These are phyloP conservation scores for Theileria luwenshuni DNA, from an alignment of 169 alveolate species.

Conservation along the genomic window DNA sequence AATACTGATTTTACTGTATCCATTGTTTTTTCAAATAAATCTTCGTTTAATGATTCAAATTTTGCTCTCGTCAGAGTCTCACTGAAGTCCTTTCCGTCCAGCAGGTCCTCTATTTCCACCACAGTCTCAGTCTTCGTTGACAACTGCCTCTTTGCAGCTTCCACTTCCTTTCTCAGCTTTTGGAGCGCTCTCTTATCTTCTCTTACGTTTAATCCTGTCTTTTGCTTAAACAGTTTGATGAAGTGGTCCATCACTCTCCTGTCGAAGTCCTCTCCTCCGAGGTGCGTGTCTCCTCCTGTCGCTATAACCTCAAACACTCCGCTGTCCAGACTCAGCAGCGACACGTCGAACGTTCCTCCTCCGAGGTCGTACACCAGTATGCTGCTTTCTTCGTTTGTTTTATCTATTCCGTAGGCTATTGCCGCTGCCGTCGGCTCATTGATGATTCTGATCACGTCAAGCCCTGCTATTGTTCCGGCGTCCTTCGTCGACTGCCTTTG, in stretches of 20 bases:
- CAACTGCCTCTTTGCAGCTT: constrained; percentile 95
- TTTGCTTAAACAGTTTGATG: constrained; percentile 91
- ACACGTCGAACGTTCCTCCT: constrained; percentile 99
- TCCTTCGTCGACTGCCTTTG: constrained; percentile 99
- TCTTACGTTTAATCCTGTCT: constrained; percentile 88
- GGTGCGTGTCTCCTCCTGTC: constrained; percentile 98
- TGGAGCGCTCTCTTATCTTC: constrained; percentile 94
- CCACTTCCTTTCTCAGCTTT: constrained; percentile 96
- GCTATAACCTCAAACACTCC: constrained; percentile 98
- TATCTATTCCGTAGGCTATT: constrained; percentile 98
- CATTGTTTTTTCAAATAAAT: constrained; percentile 88
- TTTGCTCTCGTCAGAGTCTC: constrained; percentile 94
- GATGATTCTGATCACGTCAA: constrained; percentile 95
- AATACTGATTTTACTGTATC: constrained; percentile 91
- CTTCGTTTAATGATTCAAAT: constrained; percentile 91
- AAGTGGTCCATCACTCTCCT: constrained; percentile 93
- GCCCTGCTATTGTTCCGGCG: constrained; percentile 98
- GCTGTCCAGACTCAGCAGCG: constrained; percentile 95
- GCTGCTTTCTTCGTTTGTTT: constrained; percentile 91
- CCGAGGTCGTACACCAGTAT: constrained; percentile 98
- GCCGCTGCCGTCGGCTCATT: constrained; percentile 99
- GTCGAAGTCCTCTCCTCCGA: constrained; percentile 99
- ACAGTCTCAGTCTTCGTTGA: constrained; percentile 89
- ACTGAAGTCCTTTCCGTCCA: constrained; percentile 89
- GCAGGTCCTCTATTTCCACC: constrained; percentile 89